A percentile compares a stretch with the other conserved stretches of the same genome.
Evolutionary conservation across 192 early-diverging fungal genomes (phyloP).

Genomic region (Gigaspora rosea): DNA sequence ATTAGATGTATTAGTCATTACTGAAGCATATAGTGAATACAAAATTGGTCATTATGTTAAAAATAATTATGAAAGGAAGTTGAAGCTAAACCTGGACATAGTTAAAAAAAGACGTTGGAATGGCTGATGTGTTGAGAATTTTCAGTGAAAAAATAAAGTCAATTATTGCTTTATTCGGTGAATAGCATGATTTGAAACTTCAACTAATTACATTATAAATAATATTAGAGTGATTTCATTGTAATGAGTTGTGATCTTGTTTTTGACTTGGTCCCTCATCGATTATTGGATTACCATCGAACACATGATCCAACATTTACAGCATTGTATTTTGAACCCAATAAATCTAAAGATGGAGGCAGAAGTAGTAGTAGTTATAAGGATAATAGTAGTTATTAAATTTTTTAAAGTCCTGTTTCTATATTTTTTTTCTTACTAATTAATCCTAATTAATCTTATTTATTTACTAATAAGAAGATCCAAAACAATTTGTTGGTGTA

Average conservation of each 20-base stretch:
- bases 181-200: not conserved
- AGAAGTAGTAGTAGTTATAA: too few species aligned
- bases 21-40: slow-evolving; percentile 64
- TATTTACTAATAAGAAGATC: not conserved
- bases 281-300: slow-evolving; percentile 84
- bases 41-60: slow-evolving; percentile 68
- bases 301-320: slow-evolving; percentile 77
- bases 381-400: too few species aligned
- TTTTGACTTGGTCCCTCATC: slow-evolving; percentile 79
- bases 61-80: slow-evolving; percentile 62
- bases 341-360: slow-evolving; percentile 61
- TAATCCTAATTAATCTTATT: too few species aligned
- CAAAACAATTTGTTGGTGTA: slow-evolving; percentile 45
- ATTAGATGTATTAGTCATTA: slow-evolving; percentile 76
- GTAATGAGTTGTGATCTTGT: slow-evolving; percentile 90
- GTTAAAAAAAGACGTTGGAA: slow-evolving; percentile 68
- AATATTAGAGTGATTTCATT: slow-evolving; percentile 77
- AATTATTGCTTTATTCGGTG: slow-evolving; percentile 1
- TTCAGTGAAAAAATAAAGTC: slow-evolving; percentile 86
- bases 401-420: too few species aligned
- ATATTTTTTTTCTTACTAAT: too few species aligned
- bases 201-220: slow-evolving; percentile 17
- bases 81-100: slow-evolving; percentile 65
- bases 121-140: slow-evolving; percentile 81
- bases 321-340: slow-evolving; percentile 79